These are phyloP conservation scores for Cyclotella baltica DNA, from an alignment of 108 stramenopile species.

Conservation along the genomic window DNA sequence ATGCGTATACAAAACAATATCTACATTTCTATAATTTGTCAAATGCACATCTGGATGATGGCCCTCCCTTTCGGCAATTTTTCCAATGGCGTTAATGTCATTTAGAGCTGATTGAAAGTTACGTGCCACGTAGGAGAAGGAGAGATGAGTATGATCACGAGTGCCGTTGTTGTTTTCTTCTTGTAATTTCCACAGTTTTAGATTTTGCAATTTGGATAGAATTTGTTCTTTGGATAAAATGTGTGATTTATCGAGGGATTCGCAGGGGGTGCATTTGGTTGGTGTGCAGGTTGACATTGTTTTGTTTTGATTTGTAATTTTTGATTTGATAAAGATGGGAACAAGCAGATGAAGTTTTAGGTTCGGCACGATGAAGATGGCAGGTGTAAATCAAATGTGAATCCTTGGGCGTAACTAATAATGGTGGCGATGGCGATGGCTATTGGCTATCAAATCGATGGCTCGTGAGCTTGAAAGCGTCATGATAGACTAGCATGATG, in stretches of 20 bases:
- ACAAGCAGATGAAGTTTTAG: too few species aligned
- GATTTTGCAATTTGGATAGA: constrained; percentile 21
- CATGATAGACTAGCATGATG: too few species aligned
- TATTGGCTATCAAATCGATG: too few species aligned
- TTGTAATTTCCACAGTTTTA: constrained; percentile 38
- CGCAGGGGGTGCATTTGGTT: constrained; percentile 71
- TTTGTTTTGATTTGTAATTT: not conserved
- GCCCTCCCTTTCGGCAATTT: constrained; percentile 74
- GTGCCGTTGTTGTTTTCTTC: constrained; percentile 2
- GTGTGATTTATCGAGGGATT: constrained; percentile 65
- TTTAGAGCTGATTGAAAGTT: constrained; percentile 83
- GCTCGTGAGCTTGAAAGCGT: too few species aligned
- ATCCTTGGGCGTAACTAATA: too few species aligned
- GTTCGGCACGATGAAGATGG: too few species aligned
- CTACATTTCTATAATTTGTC: constrained; percentile 87
- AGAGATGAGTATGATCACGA: constrained; percentile 37
- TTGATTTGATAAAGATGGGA: too few species aligned
- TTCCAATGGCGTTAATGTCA: constrained; percentile 80
- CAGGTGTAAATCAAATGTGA: too few species aligned
- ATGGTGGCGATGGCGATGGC: too few species aligned
- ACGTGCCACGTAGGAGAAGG: constrained; percentile 57
- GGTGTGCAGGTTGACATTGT: constrained; percentile 32
- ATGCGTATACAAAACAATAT: constrained; percentile 87
- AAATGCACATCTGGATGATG: constrained; percentile 97
- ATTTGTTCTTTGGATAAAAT: constrained; percentile 57